phyloP scores from a whole-genome alignment of 2,329 filamentous ascomycete species.

The Pseudogymnoascus sp. region DNA sequence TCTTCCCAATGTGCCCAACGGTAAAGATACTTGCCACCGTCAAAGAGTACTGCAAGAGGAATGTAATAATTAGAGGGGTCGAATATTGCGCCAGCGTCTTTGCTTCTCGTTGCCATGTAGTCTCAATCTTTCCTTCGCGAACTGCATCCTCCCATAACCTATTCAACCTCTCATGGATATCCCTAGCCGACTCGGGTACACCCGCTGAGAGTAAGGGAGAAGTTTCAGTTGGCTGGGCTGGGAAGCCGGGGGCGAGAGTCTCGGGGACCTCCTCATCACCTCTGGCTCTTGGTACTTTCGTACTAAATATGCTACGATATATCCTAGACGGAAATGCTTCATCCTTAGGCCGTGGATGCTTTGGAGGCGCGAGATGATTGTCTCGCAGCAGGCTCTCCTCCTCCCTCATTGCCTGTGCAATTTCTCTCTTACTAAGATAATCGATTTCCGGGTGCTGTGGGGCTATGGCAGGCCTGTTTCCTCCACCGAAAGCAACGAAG shows the following conservation, averaged over 20 bases:
- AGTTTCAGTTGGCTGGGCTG: conserved; percentile 31
- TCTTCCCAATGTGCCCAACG: conserved; percentile 65
- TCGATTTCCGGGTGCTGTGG: conserved; percentile 39
- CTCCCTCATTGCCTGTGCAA: conserved; percentile 47
- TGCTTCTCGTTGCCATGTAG: conserved; percentile 83
- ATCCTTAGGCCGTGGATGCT: conserved; percentile 36
- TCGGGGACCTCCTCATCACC: conserved; percentile 24
- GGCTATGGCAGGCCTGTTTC: conserved; percentile 61
- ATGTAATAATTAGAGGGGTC: conserved; percentile 62
- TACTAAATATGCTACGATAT: conserved; percentile 44
- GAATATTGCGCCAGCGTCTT: conserved; percentile 71
- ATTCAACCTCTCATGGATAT: conserved; percentile 51
- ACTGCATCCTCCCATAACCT: conserved; percentile 83
- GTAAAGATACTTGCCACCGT: conserved; percentile 77
- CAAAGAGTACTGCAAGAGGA: conserved; percentile 73
- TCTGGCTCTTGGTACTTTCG: conserved; percentile 37
- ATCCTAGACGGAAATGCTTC: conserved; percentile 30
- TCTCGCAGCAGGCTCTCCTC: conserved; percentile 56
- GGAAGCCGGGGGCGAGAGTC: conserved; percentile 14
- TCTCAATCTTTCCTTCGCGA: conserved; percentile 69
- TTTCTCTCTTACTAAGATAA: conserved; percentile 45
- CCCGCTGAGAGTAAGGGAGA: conserved; percentile 34
- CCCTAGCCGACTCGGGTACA: conserved; percentile 34
- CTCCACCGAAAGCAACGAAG: conserved; percentile 65
- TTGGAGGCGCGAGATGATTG: conserved; percentile 57